Evolutionary conservation across 2,329 filamentous ascomycete species (phyloP).

Genomic region (Botrytis hyacinthi): DNA sequence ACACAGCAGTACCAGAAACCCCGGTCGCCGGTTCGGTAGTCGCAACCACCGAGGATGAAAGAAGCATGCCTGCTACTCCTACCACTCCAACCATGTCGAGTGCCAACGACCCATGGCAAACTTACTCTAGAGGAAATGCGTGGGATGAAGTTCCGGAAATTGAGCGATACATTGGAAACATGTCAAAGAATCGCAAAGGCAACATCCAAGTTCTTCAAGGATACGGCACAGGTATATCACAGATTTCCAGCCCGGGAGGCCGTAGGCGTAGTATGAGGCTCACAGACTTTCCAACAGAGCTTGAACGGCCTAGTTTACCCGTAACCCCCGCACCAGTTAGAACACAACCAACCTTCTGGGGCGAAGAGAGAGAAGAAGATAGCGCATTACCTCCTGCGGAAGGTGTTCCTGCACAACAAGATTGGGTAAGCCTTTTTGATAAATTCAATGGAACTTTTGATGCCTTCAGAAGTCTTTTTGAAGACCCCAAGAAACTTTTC

Average conservation of each 20-base stretch:
- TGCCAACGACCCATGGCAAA: conserved; percentile 64
- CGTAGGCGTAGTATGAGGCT: conserved; percentile 59
- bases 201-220: conserved; percentile 40
- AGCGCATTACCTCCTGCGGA: conserved; percentile 69
- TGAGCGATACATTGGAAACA: conserved; percentile 75
- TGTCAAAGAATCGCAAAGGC: conserved; percentile 62
- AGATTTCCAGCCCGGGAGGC: conserved; percentile 34
- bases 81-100: conserved; percentile 49
- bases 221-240: conserved; percentile 35
- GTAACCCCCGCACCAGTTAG: conserved; percentile 84
- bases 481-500: conserved; percentile 7
- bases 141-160: conserved; percentile 94
- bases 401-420: conserved; percentile 81
- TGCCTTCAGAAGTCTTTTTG: conserved; percentile 17
- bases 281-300: conserved; percentile 82
- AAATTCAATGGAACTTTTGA: conserved; percentile 15
- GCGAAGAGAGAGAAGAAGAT: conserved; percentile 47
- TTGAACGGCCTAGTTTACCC: conserved; percentile 82
- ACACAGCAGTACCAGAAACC: conserved; percentile 28
- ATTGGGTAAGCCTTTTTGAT: conserved; percentile 81
- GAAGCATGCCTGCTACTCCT: conserved; percentile 45
- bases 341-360: conserved; percentile 63
- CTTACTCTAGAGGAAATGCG: conserved; percentile 75
- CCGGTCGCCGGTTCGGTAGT: conserved; percentile 40
- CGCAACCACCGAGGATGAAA: conserved; percentile 43